Percentiles rank a stretch among this genome's conserved stretches.
Conservation (phyloP, 1,284 basidiomycete species). For the Ustilago sp. region DNA sequence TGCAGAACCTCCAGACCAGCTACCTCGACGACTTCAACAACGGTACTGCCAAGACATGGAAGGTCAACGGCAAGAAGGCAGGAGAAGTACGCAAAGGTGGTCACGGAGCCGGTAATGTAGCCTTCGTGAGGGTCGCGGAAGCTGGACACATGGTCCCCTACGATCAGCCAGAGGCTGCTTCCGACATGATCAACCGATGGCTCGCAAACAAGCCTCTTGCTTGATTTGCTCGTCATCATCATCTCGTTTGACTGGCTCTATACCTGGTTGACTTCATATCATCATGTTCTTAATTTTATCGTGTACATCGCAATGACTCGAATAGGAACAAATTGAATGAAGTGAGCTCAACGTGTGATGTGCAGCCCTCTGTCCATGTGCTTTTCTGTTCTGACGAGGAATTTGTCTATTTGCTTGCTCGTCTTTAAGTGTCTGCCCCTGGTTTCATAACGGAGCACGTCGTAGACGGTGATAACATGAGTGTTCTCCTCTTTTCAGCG, state of each 20-base stretch:
- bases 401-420: too few species aligned
- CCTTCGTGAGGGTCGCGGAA: constrained; percentile 54
- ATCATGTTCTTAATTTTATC: too few species aligned
- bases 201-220: constrained; percentile 71
- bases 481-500: too few species aligned
- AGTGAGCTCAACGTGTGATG: too few species aligned
- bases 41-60: constrained; percentile 50
- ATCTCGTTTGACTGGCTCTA: not conserved
- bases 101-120: constrained; percentile 60
- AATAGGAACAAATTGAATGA: too few species aligned
- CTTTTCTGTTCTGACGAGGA: too few species aligned
- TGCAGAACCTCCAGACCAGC: constrained; percentile 56
- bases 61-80: constrained; percentile 55
- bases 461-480: too few species aligned
- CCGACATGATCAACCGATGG: constrained; percentile 75
- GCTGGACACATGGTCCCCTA: constrained; percentile 73
- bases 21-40: constrained; percentile 60
- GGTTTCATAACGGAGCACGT: too few species aligned
- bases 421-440: too few species aligned
- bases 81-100: constrained; percentile 61
- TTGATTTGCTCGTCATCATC: constrained; percentile 7
- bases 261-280: too few species aligned
- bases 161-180: constrained; percentile 82
- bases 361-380: too few species aligned
- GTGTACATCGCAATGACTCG: too few species aligned